A percentile compares a stretch with the other conserved stretches of the same genome.
Conservation (phyloP, 75 land plant genomes). For the Azolla pinnata region DNA sequence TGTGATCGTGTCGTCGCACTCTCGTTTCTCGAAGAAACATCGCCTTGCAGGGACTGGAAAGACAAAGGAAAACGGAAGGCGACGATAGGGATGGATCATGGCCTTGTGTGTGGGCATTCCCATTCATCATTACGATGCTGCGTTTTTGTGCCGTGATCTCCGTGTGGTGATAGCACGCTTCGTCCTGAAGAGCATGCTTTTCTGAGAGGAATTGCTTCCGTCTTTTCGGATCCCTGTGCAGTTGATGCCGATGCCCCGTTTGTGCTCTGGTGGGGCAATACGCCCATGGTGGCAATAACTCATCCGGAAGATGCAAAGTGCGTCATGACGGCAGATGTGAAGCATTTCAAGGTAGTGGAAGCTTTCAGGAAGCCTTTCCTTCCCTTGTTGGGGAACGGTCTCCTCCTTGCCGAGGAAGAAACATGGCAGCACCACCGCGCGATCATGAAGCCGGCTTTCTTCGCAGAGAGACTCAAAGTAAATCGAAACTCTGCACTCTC, state of each 20-base stretch:
- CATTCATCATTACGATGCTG: not conserved
- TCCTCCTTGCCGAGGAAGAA: conserved; percentile 51
- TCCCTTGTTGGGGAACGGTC: conserved; percentile 52
- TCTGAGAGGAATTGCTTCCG: not conserved
- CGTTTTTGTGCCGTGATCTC: not conserved
- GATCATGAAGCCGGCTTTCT: conserved; percentile 53
- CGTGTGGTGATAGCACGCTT: not conserved
- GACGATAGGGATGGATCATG: too few species aligned
- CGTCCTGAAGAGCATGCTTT: not conserved
- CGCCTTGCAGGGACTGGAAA: not conserved
- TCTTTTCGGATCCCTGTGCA: not conserved
- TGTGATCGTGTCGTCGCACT: not conserved
- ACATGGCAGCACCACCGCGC: conserved; percentile 54
- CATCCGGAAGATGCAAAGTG: not conserved
- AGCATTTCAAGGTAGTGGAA: conserved; percentile 30
- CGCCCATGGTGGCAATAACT: not conserved
- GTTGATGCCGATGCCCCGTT: not conserved
- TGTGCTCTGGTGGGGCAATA: not conserved
- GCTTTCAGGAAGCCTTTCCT: conserved; percentile 19
- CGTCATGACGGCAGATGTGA: not conserved
- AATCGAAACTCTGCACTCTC: too few species aligned
- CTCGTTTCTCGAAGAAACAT: not conserved
- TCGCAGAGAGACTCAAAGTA: conserved; percentile 69
- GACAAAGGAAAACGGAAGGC: too few species aligned
- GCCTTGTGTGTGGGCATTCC: not conserved